Base-by-base conservation (phyloP, 2,329 filamentous ascomycete species). In the Xylariaceae sp. region DNA sequence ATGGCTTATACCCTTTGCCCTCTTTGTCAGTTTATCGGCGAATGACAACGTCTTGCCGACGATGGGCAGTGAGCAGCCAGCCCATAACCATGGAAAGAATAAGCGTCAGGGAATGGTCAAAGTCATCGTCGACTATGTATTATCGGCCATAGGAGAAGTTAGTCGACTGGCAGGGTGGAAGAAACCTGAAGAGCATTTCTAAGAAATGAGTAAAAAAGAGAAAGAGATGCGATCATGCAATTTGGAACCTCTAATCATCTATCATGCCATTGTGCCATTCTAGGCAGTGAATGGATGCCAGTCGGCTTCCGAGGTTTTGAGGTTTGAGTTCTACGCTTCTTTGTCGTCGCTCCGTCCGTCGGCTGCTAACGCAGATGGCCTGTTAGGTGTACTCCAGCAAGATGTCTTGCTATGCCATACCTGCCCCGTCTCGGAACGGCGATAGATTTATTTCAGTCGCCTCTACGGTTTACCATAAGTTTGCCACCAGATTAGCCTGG, bases 21-120 rank as follows among this genome's bases (percentile, higher is more conserved):
- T 99, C 11, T 99, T 99, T 68, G 92, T 99, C 49, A 95, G 89
- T 65, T 73, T 99, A 42, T 95, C 89, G 19, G 94, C 94, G 0
- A 90, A 91, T 52, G 94, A 99, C 68, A 97, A 97, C 68, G 89
- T 97, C 3, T 74, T 99, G 50, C 94, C 94, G 0, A 95, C 86
- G 6, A 96, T 96, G 81, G 89, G 90, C 9, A 89, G 83, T 47
- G 87, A 91, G 60, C 76, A 79, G 50, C 78, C 80, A 2, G 69
- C 73, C 6, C 73, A 72, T 29, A 69, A 71, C 4, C 72, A 76
- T 49, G 73, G 74, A 53, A 79, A 77, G 68, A 71, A 68, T 54
- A 78, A 75, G 66, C 77, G 81, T 11, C 82, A 86, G 64, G 84
- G 84, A 4, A 81, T 87, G 78, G 76, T 84, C 51, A 87, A 87